Conservation (phyloP, 306 rosid species). For the Ormosia semicastrata region DNA sequence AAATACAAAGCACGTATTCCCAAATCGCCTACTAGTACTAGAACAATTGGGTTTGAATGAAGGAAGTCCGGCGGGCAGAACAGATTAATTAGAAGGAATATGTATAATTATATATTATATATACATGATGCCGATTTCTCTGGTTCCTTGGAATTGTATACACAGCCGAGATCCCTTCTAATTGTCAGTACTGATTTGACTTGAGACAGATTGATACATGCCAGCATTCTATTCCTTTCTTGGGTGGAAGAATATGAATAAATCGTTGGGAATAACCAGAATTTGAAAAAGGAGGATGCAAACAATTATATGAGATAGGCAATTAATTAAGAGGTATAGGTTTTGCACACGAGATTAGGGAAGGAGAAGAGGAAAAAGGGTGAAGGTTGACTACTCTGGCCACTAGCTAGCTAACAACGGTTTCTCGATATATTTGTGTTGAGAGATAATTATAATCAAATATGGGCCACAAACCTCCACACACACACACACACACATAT, state of each 20-base stretch:
- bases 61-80: no score
- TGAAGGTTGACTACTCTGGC: background rate
- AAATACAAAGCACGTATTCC: background rate
- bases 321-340: background rate
- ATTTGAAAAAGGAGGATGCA: background rate
- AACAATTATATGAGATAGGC: background rate
- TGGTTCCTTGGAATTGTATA: background rate
- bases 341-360: background rate
- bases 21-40: background rate
- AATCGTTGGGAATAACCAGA: background rate
- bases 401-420: background rate
- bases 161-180: background rate
- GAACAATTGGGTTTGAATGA: no score
- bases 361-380: background rate
- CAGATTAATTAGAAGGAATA: no score
- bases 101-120: no score
- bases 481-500: background rate
- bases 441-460: background rate
- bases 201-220: background rate
- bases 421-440: background rate
- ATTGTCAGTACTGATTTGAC: constrained; percentile 28
- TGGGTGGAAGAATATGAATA: constrained; percentile 34
- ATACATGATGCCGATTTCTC: background rate
- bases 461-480: background rate
- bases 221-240: constrained; percentile 1